Conservation (phyloP, 2,329 filamentous ascomycete species). For the Fonsecaea multimorphosa region DNA sequence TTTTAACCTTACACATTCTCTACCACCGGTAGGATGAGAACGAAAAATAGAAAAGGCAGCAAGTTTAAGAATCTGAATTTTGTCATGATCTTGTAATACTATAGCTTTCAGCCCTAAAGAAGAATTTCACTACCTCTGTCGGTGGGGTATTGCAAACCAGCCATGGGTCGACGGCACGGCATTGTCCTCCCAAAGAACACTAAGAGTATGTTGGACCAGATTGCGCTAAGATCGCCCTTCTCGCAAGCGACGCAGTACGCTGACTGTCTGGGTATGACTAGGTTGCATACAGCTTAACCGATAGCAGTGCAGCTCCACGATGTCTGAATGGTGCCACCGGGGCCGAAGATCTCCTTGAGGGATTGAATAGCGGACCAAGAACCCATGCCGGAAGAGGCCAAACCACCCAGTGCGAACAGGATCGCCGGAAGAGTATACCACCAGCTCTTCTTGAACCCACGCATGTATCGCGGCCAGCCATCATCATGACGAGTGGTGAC, state of each 20-base stretch:
- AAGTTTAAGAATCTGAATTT: neutral
- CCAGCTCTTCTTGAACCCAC: conserved; percentile 49
- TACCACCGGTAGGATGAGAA: neutral
- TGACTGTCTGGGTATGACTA: neutral
- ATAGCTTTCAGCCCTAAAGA: neutral
- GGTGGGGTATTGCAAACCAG: neutral
- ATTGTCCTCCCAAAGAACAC: neutral
- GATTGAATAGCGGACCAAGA: conserved; percentile 49
- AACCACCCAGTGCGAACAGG: conserved; percentile 45
- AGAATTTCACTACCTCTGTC: neutral
- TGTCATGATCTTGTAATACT: neutral
- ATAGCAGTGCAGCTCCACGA: conserved; percentile 4
- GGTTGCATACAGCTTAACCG: neutral
- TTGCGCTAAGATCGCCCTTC: neutral
- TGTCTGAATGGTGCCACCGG: conserved; percentile 23
- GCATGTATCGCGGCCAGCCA: conserved; percentile 50
- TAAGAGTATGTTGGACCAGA: neutral
- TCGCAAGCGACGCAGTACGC: neutral
- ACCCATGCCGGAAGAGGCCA: conserved; percentile 49
- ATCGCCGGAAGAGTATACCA: conserved; percentile 48
- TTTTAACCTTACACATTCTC: no score
- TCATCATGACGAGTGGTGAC: conserved; percentile 46
- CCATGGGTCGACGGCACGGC: neutral
- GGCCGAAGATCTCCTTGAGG: conserved; percentile 42
- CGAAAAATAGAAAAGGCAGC: neutral